A percentile compares a stretch with the other conserved stretches of the same genome.
These are phyloP conservation scores for Agapanthus africanus DNA, from an alignment of 106 monocot species.

Conservation along the genomic window DNA sequence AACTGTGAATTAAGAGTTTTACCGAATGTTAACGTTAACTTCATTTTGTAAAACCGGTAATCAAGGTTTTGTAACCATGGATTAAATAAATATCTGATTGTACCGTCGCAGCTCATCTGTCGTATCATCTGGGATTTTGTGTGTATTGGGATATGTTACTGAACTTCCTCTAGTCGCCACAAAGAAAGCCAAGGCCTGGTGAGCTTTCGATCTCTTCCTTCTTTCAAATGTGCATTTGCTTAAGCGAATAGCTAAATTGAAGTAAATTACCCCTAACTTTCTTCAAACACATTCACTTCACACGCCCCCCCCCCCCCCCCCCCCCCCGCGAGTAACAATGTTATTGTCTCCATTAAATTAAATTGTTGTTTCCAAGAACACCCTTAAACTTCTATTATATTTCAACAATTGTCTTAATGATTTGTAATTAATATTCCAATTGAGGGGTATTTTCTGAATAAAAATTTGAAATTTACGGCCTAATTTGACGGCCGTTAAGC, in stretches of 20 bases:
- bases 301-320: no score
- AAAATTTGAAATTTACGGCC: no score
- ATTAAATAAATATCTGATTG: not conserved
- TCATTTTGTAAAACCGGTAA: not conserved
- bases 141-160: conserved; percentile 71
- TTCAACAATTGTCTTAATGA: no score
- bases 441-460: no score
- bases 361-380: no score
- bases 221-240: no score
- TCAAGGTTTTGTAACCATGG: not conserved
- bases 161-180: conserved; percentile 97
- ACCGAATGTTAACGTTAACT: not conserved
- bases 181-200: conserved; percentile 76
- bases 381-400: no score
- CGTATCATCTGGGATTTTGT: conserved; percentile 74
- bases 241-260: no score
- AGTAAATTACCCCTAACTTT: no score
- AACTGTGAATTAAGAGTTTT: conserved; percentile 55
- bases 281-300: not conserved
- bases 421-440: no score
- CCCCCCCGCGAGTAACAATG: not conserved
- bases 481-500: no score
- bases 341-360: no score
- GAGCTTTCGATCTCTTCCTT: not conserved
- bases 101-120: conserved; percentile 68